phyloP scores from a whole-genome alignment of 2,329 filamentous ascomycete species.

The Ambrosiella xylebori region DNA sequence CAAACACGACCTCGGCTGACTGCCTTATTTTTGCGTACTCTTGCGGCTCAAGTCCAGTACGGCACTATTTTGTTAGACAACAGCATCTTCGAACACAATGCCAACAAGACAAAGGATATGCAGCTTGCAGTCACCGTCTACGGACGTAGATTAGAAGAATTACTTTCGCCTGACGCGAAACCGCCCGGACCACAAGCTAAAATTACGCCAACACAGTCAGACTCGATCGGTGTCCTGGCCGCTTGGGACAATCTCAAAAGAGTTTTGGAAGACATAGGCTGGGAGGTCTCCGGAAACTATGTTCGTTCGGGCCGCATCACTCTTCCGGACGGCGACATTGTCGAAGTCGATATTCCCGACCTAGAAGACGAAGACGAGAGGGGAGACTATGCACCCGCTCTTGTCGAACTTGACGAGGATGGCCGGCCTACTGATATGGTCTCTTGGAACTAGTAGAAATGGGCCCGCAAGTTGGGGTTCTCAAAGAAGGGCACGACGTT shows the following conservation, averaged over 20 bases:
- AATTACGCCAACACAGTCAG: constrained; percentile 19
- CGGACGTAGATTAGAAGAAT: constrained; percentile 34
- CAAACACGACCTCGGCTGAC: constrained; percentile 27
- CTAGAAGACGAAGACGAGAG: constrained; percentile 36
- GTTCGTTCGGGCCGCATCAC: constrained; percentile 30
- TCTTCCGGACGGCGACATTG: constrained; percentile 35
- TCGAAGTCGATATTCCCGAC: constrained; percentile 30
- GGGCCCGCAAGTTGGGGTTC: background rate
- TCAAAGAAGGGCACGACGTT: background rate
- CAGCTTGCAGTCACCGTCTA: constrained; percentile 34
- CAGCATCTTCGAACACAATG: constrained; percentile 24
- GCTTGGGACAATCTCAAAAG: constrained; percentile 32
- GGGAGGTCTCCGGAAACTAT: constrained; percentile 37
- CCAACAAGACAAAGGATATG: constrained; percentile 21
- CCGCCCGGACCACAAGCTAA: background rate
- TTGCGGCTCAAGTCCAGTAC: constrained; percentile 39
- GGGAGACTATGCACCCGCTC: constrained; percentile 34
- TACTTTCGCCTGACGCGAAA: constrained; percentile 19
- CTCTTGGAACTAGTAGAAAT: constrained; percentile 23
- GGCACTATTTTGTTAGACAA: constrained; percentile 31
- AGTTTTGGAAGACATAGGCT: constrained; percentile 31
- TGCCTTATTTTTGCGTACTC: constrained; percentile 28
- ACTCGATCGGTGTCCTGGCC: constrained; percentile 27
- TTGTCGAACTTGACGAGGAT: constrained; percentile 35
- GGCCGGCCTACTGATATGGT: constrained; percentile 35